Conservation (phyloP, 306 rosid genomes). For the Luffa acutangula region DNA sequence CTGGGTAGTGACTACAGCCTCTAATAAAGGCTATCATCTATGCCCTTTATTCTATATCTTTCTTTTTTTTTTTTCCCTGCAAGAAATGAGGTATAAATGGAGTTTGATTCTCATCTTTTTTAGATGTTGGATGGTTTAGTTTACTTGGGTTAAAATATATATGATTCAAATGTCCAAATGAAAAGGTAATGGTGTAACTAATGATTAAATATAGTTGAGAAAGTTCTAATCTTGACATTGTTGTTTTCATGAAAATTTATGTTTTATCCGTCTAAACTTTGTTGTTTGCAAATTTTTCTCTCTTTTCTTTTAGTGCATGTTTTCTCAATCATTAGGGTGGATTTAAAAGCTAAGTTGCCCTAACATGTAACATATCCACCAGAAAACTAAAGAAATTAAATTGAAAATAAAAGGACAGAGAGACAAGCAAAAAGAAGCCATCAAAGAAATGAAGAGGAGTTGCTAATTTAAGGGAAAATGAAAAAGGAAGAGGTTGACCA, state of each 20-base stretch:
- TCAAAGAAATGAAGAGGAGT: background rate
- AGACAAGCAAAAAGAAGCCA: background rate
- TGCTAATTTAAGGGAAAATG: background rate
- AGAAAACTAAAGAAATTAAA: background rate
- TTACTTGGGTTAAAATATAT: background rate
- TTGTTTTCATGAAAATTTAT: too few species aligned
- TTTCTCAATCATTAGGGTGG: too few species aligned
- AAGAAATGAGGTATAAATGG: background rate
- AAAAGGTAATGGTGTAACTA: too few species aligned
- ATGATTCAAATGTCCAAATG: background rate
- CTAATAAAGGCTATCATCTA: background rate
- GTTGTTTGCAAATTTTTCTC: too few species aligned
- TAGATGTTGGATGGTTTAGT: background rate
- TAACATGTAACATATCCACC: too few species aligned
- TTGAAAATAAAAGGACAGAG: background rate
- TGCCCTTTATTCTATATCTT: background rate
- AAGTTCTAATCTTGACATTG: too few species aligned
- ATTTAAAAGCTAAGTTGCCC: too few species aligned
- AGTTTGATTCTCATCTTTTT: background rate
- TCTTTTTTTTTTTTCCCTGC: too few species aligned
- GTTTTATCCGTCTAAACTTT: too few species aligned
- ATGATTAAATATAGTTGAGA: too few species aligned
- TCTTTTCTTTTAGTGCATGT: too few species aligned
- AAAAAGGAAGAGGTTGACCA: background rate
- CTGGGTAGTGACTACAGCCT: background rate